phyloP scores from a whole-genome alignment of 2,329 filamentous ascomycete species.

The Graphium sp. region DNA sequence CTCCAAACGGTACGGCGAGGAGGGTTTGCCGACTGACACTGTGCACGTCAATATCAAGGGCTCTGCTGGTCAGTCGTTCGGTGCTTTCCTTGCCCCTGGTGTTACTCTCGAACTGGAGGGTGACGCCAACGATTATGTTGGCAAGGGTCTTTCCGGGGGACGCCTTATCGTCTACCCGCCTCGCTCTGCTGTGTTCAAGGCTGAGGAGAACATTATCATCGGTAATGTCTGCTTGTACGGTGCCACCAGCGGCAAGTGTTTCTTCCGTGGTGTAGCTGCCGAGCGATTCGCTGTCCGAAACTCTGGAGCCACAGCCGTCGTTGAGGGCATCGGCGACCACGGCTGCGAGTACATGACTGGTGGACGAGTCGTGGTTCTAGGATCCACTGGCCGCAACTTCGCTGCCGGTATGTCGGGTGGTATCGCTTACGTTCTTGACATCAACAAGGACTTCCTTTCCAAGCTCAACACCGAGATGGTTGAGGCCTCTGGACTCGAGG shows the following conservation, averaged over 20 bases:
- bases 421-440: conserved; percentile 88
- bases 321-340: conserved; percentile 92
- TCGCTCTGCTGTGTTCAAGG: conserved; percentile 79
- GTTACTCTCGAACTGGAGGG: conserved; percentile 90
- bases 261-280: conserved; percentile 92
- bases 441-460: conserved; percentile 72
- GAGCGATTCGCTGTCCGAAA: conserved; percentile 95
- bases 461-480: conserved; percentile 99
- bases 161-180: conserved; percentile 88
- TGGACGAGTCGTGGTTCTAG: conserved; percentile 74
- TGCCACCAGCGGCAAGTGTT: conserved; percentile 78
- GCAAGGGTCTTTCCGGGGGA: conserved; percentile 87
- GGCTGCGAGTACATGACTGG: conserved; percentile 99
- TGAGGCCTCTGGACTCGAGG: conserved; percentile 68
- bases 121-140: conserved; percentile 92
- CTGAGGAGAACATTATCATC: conserved; percentile 86
- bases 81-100: conserved; percentile 83
- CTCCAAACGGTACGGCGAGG: conserved; percentile 80
- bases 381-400: conserved; percentile 87
- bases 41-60: conserved; percentile 95
- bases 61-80: conserved; percentile 91
- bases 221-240: conserved; percentile 94
- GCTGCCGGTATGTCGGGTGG: conserved; percentile 97
- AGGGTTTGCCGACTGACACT: conserved; percentile 77
- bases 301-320: conserved; percentile 88